Base-by-base conservation (phyloP, 2,329 filamentous ascomycete genomes). In the Xylaria sp. region DNA sequence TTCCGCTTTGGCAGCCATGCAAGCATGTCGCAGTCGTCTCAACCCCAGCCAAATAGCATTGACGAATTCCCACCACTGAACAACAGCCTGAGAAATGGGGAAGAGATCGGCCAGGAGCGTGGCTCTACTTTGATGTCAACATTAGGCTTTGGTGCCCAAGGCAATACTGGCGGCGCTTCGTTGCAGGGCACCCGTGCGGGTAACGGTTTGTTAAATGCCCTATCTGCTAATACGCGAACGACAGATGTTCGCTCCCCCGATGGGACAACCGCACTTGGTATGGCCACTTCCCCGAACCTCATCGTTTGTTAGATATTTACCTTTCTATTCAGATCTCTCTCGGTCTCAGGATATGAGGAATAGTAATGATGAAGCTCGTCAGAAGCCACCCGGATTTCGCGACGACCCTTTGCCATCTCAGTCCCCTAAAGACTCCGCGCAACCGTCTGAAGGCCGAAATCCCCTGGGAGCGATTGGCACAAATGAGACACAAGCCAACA, bases 21-120 rank as follows among this genome's bases (percentile, higher is more conserved):
- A 51, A 83, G 66, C 61, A 76, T 77, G 28, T 75, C 80, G 18
- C 82, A 83, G 70, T 77, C 86, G 59, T 78, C 84, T 6, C 86
- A 88, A 73, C 77, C 80, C 56, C 86, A 85, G 62, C 77, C 83
- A 2, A 84, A 78, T 62, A 84, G 81, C 64, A 83, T 84, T 52
- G 89, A 91, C 59, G 89, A 90, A 20, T 91, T 91, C 64, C 89
- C 89, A 6, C 89, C 89, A 20, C 78, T 91, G 64, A 89, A 86
- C 72, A 79, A 76, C 52, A 79, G 64, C 49, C 64, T 78, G 20
- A 82, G 87, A 69, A 85, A 85, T 52, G 82, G 82, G 41, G 88
- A 86, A 71, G 88, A 90, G 36, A 85, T 89, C 62, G 84, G 83
- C 9, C 86, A 87, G 69, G 88, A 90, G 68, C 85, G 87, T 43